A percentile compares a stretch with the other conserved stretches of the same genome.
phyloP scores from a whole-genome alignment of 805 yeast genomes.

The Saturnispora serradocipensis region DNA sequence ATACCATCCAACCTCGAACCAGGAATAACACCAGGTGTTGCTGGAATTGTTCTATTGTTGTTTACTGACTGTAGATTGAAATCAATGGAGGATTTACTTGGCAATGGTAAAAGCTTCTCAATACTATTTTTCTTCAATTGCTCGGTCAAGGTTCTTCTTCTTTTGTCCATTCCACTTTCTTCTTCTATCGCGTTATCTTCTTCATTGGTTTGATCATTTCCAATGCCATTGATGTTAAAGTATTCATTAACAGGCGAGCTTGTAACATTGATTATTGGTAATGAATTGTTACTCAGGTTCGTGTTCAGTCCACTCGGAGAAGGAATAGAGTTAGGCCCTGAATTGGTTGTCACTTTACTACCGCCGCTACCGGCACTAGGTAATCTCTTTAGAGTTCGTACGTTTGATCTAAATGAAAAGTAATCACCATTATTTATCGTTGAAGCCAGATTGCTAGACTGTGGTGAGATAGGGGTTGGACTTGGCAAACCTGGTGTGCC shows the following conservation, averaged over 20 bases:
- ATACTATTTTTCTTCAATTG: slow-evolving; percentile 5
- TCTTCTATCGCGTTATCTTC: neutral
- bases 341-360: slow-evolving; percentile 7
- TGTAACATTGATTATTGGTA: neutral
- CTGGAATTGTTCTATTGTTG: neutral
- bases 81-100: neutral
- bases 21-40: slow-evolving; percentile 15
- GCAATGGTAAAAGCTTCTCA: neutral
- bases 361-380: slow-evolving; percentile 7
- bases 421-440: slow-evolving; percentile 9
- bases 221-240: slow-evolving; percentile 8
- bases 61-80: neutral
- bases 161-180: slow-evolving; percentile 6
- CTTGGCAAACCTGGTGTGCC: neutral
- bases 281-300: neutral
- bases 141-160: slow-evolving; percentile 13
- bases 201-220: slow-evolving; percentile 24
- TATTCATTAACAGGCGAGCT: neutral
- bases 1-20: slow-evolving; percentile 11
- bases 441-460: neutral
- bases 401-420: slow-evolving; percentile 13
- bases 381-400: slow-evolving; percentile 11
- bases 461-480: slow-evolving; percentile 4
- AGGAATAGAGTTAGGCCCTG: neutral
- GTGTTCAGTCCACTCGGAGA: neutral